Percentiles rank a stretch among this genome's conserved stretches.
These are phyloP conservation scores for Coniochaeta sp. DNA, from an alignment of 2,329 filamentous ascomycete genomes.

Conservation along the genomic window DNA sequence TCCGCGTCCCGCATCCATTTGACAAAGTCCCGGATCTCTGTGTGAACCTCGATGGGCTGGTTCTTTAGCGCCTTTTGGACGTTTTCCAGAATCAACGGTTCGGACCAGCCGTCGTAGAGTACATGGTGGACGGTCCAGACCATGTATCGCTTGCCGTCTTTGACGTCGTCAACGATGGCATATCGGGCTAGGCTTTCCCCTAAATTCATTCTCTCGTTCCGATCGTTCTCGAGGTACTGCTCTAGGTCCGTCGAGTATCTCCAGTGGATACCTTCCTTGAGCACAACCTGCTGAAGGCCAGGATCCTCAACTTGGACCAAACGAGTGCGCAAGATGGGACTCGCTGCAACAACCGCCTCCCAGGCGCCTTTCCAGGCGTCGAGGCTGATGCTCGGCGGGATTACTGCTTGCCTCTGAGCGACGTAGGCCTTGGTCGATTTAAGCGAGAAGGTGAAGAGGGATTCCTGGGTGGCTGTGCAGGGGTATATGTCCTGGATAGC, in stretches of 20 bases:
- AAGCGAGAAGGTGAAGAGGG: slow-evolving; percentile 41
- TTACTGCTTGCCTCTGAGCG: slow-evolving; percentile 35
- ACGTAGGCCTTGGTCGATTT: slow-evolving; percentile 43
- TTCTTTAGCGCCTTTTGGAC: slow-evolving; percentile 13
- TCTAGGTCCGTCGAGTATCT: slow-evolving; percentile 23
- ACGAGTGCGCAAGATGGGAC: slow-evolving; percentile 36
- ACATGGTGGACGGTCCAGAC: slow-evolving; percentile 30
- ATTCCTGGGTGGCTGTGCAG: slow-evolving; percentile 44
- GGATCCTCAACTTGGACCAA: slow-evolving; percentile 32
- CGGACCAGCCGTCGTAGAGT: slow-evolving; percentile 27
- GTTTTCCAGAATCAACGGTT: slow-evolving; percentile 19
- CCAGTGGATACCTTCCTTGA: slow-evolving; percentile 28
- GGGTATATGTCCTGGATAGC: slow-evolving; percentile 43
- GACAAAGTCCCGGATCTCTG: slow-evolving; percentile 29
- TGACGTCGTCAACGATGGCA: slow-evolving; percentile 19
- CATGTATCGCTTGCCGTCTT: slow-evolving; percentile 15
- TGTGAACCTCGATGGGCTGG: slow-evolving; percentile 10
- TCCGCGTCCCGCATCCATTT: slow-evolving; percentile 32
- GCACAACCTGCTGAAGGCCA: slow-evolving; percentile 37
- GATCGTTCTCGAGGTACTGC: slow-evolving; percentile 30
- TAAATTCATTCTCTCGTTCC: slow-evolving; percentile 29
- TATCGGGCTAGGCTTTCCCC: slow-evolving; percentile 30
- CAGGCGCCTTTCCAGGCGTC: slow-evolving; percentile 32
- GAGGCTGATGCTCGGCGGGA: slow-evolving; percentile 26
- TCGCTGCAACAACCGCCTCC: slow-evolving; percentile 13